A percentile compares a stretch with the other conserved stretches of the same genome.
Evolutionary conservation across 2,329 filamentous ascomycete species (phyloP).

Genomic region (Graphilbum fragrans): DNA sequence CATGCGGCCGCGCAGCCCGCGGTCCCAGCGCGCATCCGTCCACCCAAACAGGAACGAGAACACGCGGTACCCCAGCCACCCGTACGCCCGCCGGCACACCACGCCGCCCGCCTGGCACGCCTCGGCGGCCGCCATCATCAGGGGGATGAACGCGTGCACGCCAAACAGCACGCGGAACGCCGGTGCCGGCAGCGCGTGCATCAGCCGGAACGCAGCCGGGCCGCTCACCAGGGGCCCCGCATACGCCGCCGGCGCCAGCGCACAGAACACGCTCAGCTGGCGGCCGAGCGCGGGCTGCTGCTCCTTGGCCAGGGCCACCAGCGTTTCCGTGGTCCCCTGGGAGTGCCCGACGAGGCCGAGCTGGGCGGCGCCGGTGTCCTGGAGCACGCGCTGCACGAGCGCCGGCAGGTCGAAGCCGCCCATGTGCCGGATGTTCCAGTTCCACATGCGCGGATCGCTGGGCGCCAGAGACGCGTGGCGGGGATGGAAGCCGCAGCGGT

Average conservation of each 20-base stretch:
- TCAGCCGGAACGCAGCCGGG: conserved; percentile 76
- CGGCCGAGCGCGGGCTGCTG: conserved; percentile 76
- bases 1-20: conserved; percentile 63
- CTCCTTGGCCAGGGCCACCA: conserved; percentile 80
- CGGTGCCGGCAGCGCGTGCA: conserved; percentile 63
- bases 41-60: conserved; percentile 86
- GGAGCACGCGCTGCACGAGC: conserved; percentile 64
- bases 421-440: conserved; percentile 93
- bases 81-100: conserved; percentile 43
- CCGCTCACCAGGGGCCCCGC: conserved; percentile 77
- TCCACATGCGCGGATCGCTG: conserved; percentile 84
- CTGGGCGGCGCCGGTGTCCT: conserved; percentile 72
- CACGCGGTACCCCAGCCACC: conserved; percentile 73
- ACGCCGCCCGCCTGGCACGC: conserved; percentile 39
- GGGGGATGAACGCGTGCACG: conserved; percentile 83
- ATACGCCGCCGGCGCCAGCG: conserved; percentile 80
- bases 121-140: conserved; percentile 79
- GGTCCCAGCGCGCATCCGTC: conserved; percentile 77
- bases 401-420: conserved; percentile 80
- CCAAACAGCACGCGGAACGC: conserved; percentile 78
- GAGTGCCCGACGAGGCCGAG: conserved; percentile 77
- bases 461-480: conserved; percentile 60
- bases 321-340: conserved; percentile 80
- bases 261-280: conserved; percentile 81
- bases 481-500: conserved; percentile 75